Percentiles rank a stretch among this genome's conserved stretches.
Conservation (phyloP, 2,329 filamentous ascomycete species). For the Calonectria crousiana region DNA sequence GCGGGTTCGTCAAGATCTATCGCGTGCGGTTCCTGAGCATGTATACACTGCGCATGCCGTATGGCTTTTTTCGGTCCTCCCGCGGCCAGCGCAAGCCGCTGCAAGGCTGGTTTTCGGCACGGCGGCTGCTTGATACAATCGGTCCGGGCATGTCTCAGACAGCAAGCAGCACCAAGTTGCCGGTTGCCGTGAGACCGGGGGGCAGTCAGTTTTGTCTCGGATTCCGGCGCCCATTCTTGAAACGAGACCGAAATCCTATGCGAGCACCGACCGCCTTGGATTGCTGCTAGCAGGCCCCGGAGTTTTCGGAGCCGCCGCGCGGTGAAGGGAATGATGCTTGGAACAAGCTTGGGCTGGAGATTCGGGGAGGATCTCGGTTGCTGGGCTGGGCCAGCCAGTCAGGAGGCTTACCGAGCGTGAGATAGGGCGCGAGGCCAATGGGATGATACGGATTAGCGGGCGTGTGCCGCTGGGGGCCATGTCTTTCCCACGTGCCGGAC, state of each 20-base stretch:
- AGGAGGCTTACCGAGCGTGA: not conserved
- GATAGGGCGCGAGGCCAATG: constrained; percentile 30
- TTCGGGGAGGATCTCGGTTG: not conserved
- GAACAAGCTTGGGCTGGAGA: not conserved
- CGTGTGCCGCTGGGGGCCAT: not conserved
- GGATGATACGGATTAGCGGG: constrained; percentile 20
- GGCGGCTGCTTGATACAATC: not conserved
- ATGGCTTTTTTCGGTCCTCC: not conserved
- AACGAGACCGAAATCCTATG: not conserved
- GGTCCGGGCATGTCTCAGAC: not conserved
- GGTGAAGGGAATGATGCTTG: not conserved
- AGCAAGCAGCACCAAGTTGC: not conserved
- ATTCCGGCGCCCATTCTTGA: not conserved
- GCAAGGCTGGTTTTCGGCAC: not conserved
- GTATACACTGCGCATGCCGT: not conserved
- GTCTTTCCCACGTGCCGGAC: not conserved
- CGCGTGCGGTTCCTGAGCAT: not conserved
- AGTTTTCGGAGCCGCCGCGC: not conserved
- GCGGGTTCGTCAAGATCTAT: not conserved
- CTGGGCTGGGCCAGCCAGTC: not conserved
- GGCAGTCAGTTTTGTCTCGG: not conserved
- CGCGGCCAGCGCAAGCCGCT: not conserved
- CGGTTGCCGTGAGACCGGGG: not conserved
- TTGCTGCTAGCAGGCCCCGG: not conserved
- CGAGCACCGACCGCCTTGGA: not conserved